phyloP scores from a whole-genome alignment of 768 basidiomycete species.

The Mrakia blollopis region DNA sequence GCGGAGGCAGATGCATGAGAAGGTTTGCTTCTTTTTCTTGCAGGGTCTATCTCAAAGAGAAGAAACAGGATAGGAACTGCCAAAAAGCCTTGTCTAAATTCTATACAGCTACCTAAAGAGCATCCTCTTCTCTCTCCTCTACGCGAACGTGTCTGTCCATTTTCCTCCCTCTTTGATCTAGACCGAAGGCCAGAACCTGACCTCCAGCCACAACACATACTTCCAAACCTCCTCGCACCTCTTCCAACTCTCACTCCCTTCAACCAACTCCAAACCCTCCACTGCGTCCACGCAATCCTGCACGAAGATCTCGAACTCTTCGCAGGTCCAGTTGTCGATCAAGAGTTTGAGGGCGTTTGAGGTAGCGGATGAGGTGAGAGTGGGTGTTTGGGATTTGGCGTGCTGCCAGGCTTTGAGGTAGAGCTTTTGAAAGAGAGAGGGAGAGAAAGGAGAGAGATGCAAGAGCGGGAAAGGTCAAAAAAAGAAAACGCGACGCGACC shows the following conservation, averaged over 20 bases:
- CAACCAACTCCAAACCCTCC: conserved; percentile 40
- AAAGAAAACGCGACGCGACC: background rate
- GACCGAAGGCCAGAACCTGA: conserved; percentile 55
- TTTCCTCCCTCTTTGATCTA: background rate
- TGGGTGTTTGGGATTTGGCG: conserved; percentile 42
- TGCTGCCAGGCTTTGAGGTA: conserved; percentile 66
- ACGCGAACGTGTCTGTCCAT: background rate
- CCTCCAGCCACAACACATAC: conserved; percentile 59
- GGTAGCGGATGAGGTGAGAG: conserved; percentile 38
- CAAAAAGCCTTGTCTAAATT: too few relatives aligned
- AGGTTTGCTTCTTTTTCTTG: too few relatives aligned
- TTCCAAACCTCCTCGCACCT: conserved; percentile 53
- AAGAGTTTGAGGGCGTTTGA: conserved; percentile 49
- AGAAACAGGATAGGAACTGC: too few relatives aligned
- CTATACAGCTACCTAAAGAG: too few relatives aligned
- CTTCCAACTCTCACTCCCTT: conserved; percentile 11
- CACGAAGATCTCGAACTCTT: conserved; percentile 43
- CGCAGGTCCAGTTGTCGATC: conserved; percentile 58
- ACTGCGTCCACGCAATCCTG: conserved; percentile 37
- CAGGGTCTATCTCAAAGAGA: too few relatives aligned
- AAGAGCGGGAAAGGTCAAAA: background rate
- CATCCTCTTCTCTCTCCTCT: too few relatives aligned
- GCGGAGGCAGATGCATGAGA: too few relatives aligned
- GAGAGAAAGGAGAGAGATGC: background rate
- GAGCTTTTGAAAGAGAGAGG: conserved; percentile 48